Percentiles rank a stretch among this genome's conserved stretches.
These are phyloP conservation scores for Globisporangium takayamanum DNA, from an alignment of 352 stramenopile species.

Conservation along the genomic window DNA sequence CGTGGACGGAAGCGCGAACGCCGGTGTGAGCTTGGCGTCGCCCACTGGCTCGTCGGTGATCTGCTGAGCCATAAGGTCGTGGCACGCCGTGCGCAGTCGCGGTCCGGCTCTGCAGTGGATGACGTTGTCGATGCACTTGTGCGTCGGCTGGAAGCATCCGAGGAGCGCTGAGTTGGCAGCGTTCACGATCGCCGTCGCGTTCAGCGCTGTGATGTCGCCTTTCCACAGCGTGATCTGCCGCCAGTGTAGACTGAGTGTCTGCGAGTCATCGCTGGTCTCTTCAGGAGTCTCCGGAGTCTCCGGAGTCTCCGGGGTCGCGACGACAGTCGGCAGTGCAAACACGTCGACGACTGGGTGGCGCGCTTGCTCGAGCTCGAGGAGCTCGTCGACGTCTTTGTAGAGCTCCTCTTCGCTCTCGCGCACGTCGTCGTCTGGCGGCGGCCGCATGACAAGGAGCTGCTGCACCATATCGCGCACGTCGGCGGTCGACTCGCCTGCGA, in stretches of 20 bases:
- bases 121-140: constrained; percentile 72
- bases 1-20: constrained; percentile 35
- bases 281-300: too few relatives aligned
- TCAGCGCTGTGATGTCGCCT: constrained; percentile 58
- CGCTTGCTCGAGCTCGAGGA: constrained; percentile 16
- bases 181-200: constrained; percentile 59
- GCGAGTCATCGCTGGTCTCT: neutral
- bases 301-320: neutral
- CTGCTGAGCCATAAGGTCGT: constrained; percentile 36
- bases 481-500: constrained; percentile 25
- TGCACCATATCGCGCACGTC: constrained; percentile 49
- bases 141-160: constrained; percentile 63
- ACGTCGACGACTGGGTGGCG: constrained; percentile 20
- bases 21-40: constrained; percentile 48
- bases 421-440: constrained; percentile 23
- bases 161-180: constrained; percentile 56
- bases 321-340: constrained; percentile 10
- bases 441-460: constrained; percentile 39
- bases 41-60: constrained; percentile 33
- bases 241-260: constrained; percentile 5
- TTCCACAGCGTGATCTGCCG: constrained; percentile 52
- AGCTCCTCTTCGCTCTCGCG: constrained; percentile 26
- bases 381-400: constrained; percentile 16
- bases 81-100: constrained; percentile 45
- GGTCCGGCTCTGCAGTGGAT: constrained; percentile 59